Evolutionary conservation across 2,329 filamentous ascomycete species (phyloP), one percentile per base, ranked within the genome.

Genomic region (Aaosphaeria arxii): DNA sequence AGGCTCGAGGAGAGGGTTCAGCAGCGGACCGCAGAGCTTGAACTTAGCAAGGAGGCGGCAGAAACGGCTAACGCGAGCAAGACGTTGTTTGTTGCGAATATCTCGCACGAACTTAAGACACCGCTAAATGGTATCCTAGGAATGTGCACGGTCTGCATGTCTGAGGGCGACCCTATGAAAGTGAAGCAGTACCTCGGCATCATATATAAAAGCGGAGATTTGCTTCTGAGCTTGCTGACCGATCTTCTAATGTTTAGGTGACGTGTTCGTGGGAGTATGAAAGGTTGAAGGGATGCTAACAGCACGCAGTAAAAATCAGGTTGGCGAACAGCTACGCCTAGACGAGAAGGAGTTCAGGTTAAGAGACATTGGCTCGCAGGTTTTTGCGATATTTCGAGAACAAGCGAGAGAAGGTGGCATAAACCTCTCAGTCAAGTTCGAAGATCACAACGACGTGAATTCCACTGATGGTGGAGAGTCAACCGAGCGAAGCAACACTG

Each of bases 61-160:
- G 91, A 96, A 69, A 88, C 89, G n/a, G 91, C 91, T 4, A 96
- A 96, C 60, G 89, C 96, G 71, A 95, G 89, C 77, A 99, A 99
- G 74, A 97, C 94, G 0, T 77, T 97, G 7, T 97, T 97, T 73
- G 95, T 99, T 54, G 94, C 94, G 13, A 97, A 97, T 61, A 96
- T 97, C 44, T 85, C 81, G 1, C 84, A 87, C 57, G 84, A 97
- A 69, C 78, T 99, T 32, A 95, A 96, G 66, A 99, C 94, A 1
- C 94, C 94, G 0, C 78, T 97, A 48, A 97, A 97, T 63, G 94
- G 92, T 9, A 96, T 97, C 43, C 78, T 99, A 61, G 94, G 94
- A 49, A 94, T 96, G 87, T 91, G 87, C 57, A 88, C 90, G 0
- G 87, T 96, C 1, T 94, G 89, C 69, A 94, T 96, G 89, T 87